Evolutionary conservation across 192 early-diverging fungal species (phyloP).

Genomic region (Haplosporangium gracile): DNA sequence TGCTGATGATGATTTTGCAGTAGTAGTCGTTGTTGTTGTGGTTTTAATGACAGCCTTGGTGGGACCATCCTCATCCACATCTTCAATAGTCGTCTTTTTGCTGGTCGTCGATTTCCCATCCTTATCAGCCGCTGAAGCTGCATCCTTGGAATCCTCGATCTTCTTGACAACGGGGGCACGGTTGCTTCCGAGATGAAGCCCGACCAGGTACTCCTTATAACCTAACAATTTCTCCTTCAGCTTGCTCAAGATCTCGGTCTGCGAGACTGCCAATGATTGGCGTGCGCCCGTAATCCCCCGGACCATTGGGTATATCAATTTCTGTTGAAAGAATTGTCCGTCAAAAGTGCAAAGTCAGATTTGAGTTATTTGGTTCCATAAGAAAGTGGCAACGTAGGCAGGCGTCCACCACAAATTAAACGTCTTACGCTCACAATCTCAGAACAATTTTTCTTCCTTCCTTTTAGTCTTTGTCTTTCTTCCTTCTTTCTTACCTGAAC

Average conservation of each 20-base stretch:
- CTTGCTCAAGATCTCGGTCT: slow-evolving; percentile 36
- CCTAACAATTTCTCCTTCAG: slow-evolving; percentile 32
- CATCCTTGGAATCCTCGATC: slow-evolving; percentile 18
- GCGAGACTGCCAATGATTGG: slow-evolving; percentile 31
- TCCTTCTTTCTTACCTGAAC: slow-evolving; percentile 34
- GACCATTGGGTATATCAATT: slow-evolving; percentile 50
- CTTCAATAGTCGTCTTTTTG: slow-evolving; percentile 33
- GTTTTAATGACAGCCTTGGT: neutral
- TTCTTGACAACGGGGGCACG: slow-evolving; percentile 22
- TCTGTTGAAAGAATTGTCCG: slow-evolving; percentile 3
- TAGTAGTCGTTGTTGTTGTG: neutral
- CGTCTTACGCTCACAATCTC: neutral
- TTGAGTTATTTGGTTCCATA: too few species aligned
- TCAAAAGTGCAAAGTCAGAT: neutral
- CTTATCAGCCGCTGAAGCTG: neutral
- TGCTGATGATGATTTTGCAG: neutral
- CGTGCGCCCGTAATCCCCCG: slow-evolving; percentile 49
- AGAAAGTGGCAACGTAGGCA: too few species aligned
- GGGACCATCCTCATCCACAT: slow-evolving; percentile 16
- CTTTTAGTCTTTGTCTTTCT: neutral
- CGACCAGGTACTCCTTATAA: slow-evolving; percentile 42
- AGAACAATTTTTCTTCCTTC: neutral
- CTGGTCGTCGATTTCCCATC: slow-evolving; percentile 10
- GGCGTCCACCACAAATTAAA: too few species aligned
- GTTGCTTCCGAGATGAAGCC: slow-evolving; percentile 38